phyloP scores from a whole-genome alignment of 2,329 filamentous ascomycete species.

The Rugonectria rugulosa region DNA sequence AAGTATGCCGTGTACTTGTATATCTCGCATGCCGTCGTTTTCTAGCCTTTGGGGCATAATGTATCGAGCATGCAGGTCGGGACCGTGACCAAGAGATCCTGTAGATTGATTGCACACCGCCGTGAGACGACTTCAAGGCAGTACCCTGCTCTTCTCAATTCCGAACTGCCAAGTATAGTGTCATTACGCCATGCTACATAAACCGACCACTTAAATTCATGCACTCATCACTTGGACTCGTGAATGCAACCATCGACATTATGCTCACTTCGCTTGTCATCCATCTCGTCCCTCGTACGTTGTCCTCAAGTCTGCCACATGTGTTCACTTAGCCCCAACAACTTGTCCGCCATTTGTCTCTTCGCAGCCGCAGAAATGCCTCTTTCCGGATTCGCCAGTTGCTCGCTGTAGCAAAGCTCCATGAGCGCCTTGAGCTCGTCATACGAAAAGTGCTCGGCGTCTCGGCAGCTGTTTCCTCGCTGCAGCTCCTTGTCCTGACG shows the following conservation, averaged over 20 bases:
- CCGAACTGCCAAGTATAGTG: background rate
- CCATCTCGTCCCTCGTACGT: background rate
- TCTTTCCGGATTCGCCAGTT: constrained; percentile 70
- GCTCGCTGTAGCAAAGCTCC: constrained; percentile 74
- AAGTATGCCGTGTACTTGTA: too few relatives aligned
- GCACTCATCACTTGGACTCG: constrained; percentile 4
- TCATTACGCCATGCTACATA: constrained; percentile 16
- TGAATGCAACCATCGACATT: background rate
- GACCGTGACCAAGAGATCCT: too few relatives aligned
- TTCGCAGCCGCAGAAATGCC: constrained; percentile 72
- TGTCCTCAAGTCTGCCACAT: constrained; percentile 65
- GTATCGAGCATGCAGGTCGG: too few relatives aligned
- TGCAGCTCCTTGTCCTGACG: constrained; percentile 54
- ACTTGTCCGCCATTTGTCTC: constrained; percentile 74
- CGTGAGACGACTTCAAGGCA: too few relatives aligned
- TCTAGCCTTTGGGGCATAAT: too few relatives aligned
- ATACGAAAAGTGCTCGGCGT: constrained; percentile 63
- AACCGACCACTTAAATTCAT: constrained; percentile 25
- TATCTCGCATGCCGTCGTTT: too few relatives aligned
- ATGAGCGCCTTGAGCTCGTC: constrained; percentile 72
- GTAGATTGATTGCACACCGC: too few relatives aligned
- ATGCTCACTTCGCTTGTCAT: constrained; percentile 10
- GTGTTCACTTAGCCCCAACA: constrained; percentile 74
- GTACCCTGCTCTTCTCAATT: background rate
- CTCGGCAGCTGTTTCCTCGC: constrained; percentile 42